Evolutionary conservation across 805 yeast genomes (phyloP).

Genomic region (Ogataea paraovalis): DNA sequence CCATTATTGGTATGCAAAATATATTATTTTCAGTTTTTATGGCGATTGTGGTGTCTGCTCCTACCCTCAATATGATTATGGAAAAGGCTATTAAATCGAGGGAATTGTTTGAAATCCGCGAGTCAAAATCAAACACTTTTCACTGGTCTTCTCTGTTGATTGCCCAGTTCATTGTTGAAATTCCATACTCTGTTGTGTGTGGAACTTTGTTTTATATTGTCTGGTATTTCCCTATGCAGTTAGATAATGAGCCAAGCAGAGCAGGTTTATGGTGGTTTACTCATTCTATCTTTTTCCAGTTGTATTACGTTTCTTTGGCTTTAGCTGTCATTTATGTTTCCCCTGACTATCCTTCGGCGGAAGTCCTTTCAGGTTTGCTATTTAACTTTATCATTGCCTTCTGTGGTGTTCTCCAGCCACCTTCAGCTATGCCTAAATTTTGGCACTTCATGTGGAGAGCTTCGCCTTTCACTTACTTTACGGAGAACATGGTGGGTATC

Average conservation of each 20-base stretch:
- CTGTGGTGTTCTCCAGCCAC: constrained; percentile 66
- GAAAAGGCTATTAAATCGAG: constrained; percentile 52
- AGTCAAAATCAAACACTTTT: constrained; percentile 64
- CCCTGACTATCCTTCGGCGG: constrained; percentile 62
- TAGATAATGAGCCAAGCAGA: constrained; percentile 30
- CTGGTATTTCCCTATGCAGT: constrained; percentile 32
- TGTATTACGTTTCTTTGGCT: constrained; percentile 46
- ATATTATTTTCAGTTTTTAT: constrained; percentile 46
- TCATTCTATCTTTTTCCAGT: constrained; percentile 35
- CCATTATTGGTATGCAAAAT: constrained; percentile 53
- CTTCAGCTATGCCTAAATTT: constrained; percentile 61
- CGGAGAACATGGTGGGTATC: constrained; percentile 46
- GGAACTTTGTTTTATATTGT: constrained; percentile 44
- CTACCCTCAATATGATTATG: constrained; percentile 60
- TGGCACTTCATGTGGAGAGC: constrained; percentile 79
- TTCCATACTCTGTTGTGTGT: constrained; percentile 52
- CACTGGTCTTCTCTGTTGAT: constrained; percentile 59
- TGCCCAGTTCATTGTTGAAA: constrained; percentile 50
- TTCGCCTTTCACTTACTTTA: constrained; percentile 67
- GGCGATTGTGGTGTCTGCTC: constrained; percentile 53
- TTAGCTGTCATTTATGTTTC: constrained; percentile 50
- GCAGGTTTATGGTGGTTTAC: constrained; percentile 44
- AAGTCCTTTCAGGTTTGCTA: constrained; percentile 49
- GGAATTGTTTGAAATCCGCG: constrained; percentile 64
- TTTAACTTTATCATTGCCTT: constrained; percentile 56